These are phyloP conservation scores for Deuterostichococcus epilithicus DNA, from an alignment of 139 green algal genomes.

Conservation along the genomic window DNA sequence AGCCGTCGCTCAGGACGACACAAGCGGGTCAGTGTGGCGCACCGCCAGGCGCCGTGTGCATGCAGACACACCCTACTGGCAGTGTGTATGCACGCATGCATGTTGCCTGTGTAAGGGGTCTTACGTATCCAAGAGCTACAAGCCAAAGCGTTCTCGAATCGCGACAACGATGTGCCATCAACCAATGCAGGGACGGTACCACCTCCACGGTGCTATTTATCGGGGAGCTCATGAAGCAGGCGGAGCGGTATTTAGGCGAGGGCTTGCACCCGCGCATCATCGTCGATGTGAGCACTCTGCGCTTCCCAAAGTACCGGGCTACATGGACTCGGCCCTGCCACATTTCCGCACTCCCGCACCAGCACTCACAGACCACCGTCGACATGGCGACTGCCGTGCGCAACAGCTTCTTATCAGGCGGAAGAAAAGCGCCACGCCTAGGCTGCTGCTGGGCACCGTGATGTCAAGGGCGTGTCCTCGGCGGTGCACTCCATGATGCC, in stretches of 20 bases:
- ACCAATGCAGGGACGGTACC: slow-evolving; percentile 82
- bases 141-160: not conserved
- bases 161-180: not conserved
- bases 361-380: no score
- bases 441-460: no score
- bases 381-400: no score
- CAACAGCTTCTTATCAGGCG: no score
- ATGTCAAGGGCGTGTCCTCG: not conserved
- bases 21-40: slow-evolving; percentile 76
- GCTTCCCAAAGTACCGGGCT: no score
- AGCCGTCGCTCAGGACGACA: slow-evolving; percentile 95
- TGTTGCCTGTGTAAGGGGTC: no score
- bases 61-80: no score
- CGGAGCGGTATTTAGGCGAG: slow-evolving; percentile 90
- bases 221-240: slow-evolving; percentile 97
- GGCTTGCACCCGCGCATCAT: slow-evolving; percentile 95
- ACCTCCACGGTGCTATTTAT: slow-evolving; percentile 96
- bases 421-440: no score
- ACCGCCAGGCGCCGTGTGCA: not conserved
- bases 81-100: no score
- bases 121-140: no score
- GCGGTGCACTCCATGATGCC: not conserved
- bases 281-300: slow-evolving; percentile 75
- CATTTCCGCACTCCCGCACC: no score
- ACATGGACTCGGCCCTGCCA: no score